Conservation (phyloP, 352 stramenopile species). For the Pythium phragmiticola region DNA sequence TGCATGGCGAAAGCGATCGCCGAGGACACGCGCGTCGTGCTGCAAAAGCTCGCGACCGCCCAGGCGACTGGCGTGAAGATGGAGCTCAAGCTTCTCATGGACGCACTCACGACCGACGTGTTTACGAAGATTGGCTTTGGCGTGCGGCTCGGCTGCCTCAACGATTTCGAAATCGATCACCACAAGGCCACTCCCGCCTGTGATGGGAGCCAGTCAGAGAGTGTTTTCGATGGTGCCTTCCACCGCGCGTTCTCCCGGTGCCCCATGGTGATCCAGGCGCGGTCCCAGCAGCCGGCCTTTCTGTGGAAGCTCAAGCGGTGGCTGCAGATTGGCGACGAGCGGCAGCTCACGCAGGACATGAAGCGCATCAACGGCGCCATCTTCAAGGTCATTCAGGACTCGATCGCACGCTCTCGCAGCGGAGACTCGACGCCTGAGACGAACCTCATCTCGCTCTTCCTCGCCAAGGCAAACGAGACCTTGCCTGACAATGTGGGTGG, state of each 20-base stretch:
- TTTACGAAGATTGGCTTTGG: slow-evolving; percentile 77
- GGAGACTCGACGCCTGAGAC: slow-evolving; percentile 15
- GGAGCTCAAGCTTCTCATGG: slow-evolving; percentile 53
- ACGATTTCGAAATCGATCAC: slow-evolving; percentile 25
- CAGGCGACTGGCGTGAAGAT: slow-evolving; percentile 23
- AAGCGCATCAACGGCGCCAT: slow-evolving; percentile 28
- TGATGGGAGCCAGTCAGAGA: slow-evolving; percentile 19
- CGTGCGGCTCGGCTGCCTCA: slow-evolving; percentile 50
- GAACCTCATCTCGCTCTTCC: slow-evolving; percentile 48
- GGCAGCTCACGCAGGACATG: slow-evolving; percentile 27
- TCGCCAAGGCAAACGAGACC: slow-evolving; percentile 21
- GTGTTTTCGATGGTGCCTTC: slow-evolving; percentile 29
- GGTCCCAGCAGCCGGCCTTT: slow-evolving; percentile 28
- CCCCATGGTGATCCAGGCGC: slow-evolving; percentile 25
- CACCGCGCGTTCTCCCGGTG: slow-evolving; percentile 26
- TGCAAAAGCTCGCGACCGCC: slow-evolving; percentile 29
- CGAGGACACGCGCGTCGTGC: slow-evolving; percentile 38
- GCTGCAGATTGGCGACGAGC: slow-evolving; percentile 28
- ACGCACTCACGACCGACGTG: slow-evolving; percentile 64
- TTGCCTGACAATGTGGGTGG: background rate
- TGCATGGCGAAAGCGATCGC: slow-evolving; percentile 53
- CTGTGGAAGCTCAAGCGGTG: slow-evolving; percentile 31
- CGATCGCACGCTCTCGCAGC: slow-evolving; percentile 15
- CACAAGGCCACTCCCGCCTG: background rate
- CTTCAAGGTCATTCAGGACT: slow-evolving; percentile 30